Evolutionary conservation across 352 stramenopile species (phyloP).

Genomic region (Globisporangium alternatum): DNA sequence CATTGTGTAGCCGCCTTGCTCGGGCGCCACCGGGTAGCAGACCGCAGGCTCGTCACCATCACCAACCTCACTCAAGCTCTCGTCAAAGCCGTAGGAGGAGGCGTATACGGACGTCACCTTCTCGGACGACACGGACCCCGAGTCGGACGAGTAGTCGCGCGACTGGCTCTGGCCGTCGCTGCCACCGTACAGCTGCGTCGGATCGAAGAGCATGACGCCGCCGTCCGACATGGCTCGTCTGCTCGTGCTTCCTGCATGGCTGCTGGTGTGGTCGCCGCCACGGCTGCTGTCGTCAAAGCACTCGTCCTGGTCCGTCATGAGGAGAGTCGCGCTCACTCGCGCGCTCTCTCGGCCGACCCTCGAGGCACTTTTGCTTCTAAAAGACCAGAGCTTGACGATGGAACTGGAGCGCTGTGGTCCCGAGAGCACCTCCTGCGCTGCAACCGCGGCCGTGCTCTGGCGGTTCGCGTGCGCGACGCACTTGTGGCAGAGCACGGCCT

Average conservation of each 20-base stretch:
- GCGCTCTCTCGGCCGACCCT: neutral
- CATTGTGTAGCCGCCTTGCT: neutral
- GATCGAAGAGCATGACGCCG: conserved; percentile 10
- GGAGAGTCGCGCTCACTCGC: neutral
- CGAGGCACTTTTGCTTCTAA: neutral
- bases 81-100: neutral
- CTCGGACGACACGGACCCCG: neutral
- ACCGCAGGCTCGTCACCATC: neutral
- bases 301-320: neutral
- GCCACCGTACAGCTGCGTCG: conserved; percentile 2
- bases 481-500: conserved; percentile 31
- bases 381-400: conserved; percentile 8
- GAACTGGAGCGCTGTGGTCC: conserved; percentile 7
- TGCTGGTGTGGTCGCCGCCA: neutral
- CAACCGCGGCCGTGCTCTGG: conserved; percentile 26
- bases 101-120: neutral
- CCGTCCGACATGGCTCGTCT: conserved; percentile 1
- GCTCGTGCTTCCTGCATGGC: neutral
- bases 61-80: neutral
- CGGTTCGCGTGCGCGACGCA: conserved; percentile 27
- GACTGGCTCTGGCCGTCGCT: neutral
- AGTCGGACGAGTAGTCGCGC: conserved; percentile 9
- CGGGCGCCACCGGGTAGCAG: neutral
- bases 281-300: neutral
- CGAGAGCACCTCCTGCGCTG: conserved; percentile 26